Evolutionary conservation across 805 yeast genomes (phyloP).

Genomic region (Saccharomycopsis fibuligera): DNA sequence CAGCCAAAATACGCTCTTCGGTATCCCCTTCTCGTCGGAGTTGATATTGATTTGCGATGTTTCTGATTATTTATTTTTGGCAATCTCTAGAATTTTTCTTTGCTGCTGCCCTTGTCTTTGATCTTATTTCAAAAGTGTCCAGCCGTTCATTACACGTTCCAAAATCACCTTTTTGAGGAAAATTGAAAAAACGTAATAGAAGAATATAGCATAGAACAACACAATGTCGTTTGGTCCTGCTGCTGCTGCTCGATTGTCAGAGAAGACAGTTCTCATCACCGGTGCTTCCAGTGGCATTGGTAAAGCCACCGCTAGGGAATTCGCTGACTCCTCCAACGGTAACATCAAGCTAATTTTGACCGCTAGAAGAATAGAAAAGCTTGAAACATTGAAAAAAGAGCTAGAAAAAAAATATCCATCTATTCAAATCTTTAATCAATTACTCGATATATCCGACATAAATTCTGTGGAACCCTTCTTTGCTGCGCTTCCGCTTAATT

Average conservation of each 20-base stretch:
- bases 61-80: too few species aligned
- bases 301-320: slow-evolving; percentile 82
- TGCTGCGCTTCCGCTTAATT: slow-evolving; percentile 43
- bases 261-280: slow-evolving; percentile 73
- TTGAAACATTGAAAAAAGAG: slow-evolving; percentile 75
- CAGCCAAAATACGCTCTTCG: too few species aligned
- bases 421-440: slow-evolving; percentile 38
- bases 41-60: too few species aligned
- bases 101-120: too few species aligned
- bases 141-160: too few species aligned
- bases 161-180: too few species aligned
- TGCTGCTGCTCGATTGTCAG: slow-evolving; percentile 75
- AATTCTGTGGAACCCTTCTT: slow-evolving; percentile 41
- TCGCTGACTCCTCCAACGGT: slow-evolving; percentile 62
- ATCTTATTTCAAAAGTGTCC: too few species aligned
- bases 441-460: slow-evolving; percentile 52
- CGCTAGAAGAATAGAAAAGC: slow-evolving; percentile 67
- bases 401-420: slow-evolving; percentile 69
- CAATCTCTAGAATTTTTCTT: too few species aligned
- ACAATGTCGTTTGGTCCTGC: slow-evolving; percentile 62
- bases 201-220: not conserved
- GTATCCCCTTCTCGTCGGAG: too few species aligned
- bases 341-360: slow-evolving; percentile 61
- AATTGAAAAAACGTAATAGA: too few species aligned
- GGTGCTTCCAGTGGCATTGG: slow-evolving; percentile 98